These are phyloP conservation scores for Cylindrotheca closterium DNA, from an alignment of 108 stramenopile genomes.

Conservation along the genomic window DNA sequence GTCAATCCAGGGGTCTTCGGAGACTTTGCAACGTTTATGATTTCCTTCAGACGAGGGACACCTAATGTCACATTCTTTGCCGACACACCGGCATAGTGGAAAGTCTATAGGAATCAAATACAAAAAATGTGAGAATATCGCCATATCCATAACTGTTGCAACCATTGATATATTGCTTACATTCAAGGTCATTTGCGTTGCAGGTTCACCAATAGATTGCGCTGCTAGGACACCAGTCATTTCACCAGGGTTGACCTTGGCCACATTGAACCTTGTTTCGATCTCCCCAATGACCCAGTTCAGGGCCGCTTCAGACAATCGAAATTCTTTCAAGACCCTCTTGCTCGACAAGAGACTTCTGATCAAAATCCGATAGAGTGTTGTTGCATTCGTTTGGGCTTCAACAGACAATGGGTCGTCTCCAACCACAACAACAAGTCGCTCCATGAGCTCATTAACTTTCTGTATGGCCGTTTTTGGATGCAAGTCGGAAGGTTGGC, in stretches of 20 bases:
- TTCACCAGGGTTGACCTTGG: slow-evolving; percentile 95
- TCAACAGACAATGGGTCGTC: slow-evolving; percentile 87
- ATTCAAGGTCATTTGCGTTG: slow-evolving; percentile 99
- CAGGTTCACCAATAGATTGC: slow-evolving; percentile 98
- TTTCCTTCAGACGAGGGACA: slow-evolving; percentile 97
- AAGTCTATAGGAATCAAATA: slow-evolving; percentile 59
- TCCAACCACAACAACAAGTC: slow-evolving; percentile 91
- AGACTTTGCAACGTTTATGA: slow-evolving; percentile 97
- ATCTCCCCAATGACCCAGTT: slow-evolving; percentile 91
- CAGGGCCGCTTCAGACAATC: slow-evolving; percentile 89
- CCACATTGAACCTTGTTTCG: slow-evolving; percentile 86
- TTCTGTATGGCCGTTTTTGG: slow-evolving; percentile 82
- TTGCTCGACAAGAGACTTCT: slow-evolving; percentile 86
- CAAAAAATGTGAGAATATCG: neutral
- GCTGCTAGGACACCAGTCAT: slow-evolving; percentile 99
- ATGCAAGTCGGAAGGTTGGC: slow-evolving; percentile 83
- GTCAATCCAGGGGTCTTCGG: slow-evolving; percentile 95
- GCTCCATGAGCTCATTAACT: slow-evolving; percentile 75
- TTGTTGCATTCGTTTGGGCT: slow-evolving; percentile 94
- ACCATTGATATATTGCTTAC: slow-evolving; percentile 14
- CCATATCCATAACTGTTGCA: neutral
- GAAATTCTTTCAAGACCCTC: slow-evolving; percentile 85
- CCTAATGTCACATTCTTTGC: slow-evolving; percentile 99
- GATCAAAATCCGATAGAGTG: slow-evolving; percentile 89
- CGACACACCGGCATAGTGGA: slow-evolving; percentile 97